Evolutionary conservation across 352 stramenopile species (phyloP), one percentile per base, ranked within the genome.

Genomic region (Phytophthora nicotianae): DNA sequence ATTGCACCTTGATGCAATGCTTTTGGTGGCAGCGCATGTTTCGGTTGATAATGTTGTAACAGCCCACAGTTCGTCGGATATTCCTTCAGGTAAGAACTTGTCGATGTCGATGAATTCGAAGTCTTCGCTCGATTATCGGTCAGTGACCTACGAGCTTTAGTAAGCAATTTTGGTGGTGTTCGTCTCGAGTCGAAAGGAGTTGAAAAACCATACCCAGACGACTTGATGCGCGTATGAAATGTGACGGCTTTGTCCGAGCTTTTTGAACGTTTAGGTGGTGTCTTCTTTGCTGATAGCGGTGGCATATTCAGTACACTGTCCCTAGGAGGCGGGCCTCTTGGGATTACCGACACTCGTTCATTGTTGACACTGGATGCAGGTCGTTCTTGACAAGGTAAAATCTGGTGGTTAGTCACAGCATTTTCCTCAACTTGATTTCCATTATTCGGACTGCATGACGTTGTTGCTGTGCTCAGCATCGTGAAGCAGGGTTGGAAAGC

Each of bases 141-240:
- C 2, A 43, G 23, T 11, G 58, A 23, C n/a, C 68, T 71, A 10
- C 43, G 50, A 10, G 45, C 21, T n/a, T 21, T 46, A 14, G n/a
- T n/a, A 2, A 42, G 55, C 1, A 56, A 35, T 49, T 65, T 70
- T 26, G 62, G 58, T 66, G 72, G 27, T 33, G 58, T 63, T 23
- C 68, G 62, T 23, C 69, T 81, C 3, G 47, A 40, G 0, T 53
- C 51, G 17, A 81, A 79, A 9, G 60, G 23, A 26, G 52, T 29
- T 26, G 54, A 29, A 0, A 67, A 54, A 26, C 87, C 89, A 64
- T 97, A 97, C 0, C 89, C 89, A 1, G 86, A 95, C 13, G 89
- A 97, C 48, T 81, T 80, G 49, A 97, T 85, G 14, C 79, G 72
- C 13, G 80, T 79, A 38, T 88, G 88, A 38, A 95, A 96, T 19